These are phyloP conservation scores for Dendrostoma leiphaemia DNA, from an alignment of 2,329 filamentous ascomycete species.

Conservation along the genomic window DNA sequence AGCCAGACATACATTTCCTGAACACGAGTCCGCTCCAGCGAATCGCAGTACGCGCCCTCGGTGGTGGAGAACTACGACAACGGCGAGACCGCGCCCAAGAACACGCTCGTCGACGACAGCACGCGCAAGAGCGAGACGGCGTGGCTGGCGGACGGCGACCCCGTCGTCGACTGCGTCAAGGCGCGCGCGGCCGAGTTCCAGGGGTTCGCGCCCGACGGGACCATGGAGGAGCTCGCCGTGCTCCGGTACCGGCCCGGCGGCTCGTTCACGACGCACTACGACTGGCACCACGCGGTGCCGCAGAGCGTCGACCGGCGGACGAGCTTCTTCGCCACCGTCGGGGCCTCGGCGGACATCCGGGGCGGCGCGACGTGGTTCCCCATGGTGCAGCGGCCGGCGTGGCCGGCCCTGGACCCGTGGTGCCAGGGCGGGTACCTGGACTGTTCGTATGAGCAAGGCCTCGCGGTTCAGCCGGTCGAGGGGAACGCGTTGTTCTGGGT, in stretches of 20 bases:
- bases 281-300: not conserved
- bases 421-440: constrained; percentile 14
- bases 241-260: constrained; percentile 3
- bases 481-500: constrained; percentile 59
- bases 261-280: constrained; percentile 5
- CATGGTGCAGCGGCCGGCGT: constrained; percentile 2
- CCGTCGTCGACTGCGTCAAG: constrained; percentile 2
- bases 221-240: constrained; percentile 8
- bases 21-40: not conserved
- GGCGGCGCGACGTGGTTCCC: constrained; percentile 15
- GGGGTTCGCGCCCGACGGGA: constrained; percentile 2
- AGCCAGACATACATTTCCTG: too few relatives aligned
- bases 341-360: constrained; percentile 3
- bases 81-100: not conserved
- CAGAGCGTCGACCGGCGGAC: constrained; percentile 2
- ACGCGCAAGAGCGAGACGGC: constrained; percentile 5
- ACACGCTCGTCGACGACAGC: not conserved
- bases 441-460: constrained; percentile 26
- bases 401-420: constrained; percentile 2
- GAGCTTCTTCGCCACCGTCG: constrained; percentile 7
- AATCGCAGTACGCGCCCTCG: constrained; percentile 8
- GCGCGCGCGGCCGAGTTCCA: not conserved
- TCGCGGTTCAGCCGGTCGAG: constrained; percentile 45
- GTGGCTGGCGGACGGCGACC: constrained; percentile 1
- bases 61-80: constrained; percentile 7